Evolutionary conservation across 164 flowering plant genomes (phyloP), one percentile per base, ranked within the genome.

Genomic region (Liriodendron chinense): DNA sequence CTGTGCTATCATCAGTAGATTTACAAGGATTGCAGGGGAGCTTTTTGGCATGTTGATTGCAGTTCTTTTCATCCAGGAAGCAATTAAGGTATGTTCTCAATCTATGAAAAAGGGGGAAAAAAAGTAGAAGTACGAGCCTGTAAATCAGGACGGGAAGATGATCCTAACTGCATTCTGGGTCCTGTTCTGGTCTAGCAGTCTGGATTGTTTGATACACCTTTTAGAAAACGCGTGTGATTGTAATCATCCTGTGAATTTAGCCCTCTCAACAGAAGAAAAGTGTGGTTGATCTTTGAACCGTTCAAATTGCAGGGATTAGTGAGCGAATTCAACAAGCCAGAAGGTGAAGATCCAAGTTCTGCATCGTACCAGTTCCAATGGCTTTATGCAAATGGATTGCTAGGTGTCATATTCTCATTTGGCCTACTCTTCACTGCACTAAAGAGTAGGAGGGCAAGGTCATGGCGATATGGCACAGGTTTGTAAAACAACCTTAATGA

Each of bases 1-100:
- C 63, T 83, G 84, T 71, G 64, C 71, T 74, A 64, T 87, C 53
- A 86, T 87, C 69, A 77, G 76, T 64, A 82, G 84, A 82, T 89
- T 89, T 79, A 89, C 92, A 9, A 82, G 92, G 78, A 67, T 89
- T 78, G 90, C 92, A 1, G 90, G 90, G 71, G 92, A 89, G 47
- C 86, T 87, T 74, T 89, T 89, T 74, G 92, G 89, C 74, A 87
- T 86, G 88, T 65, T 87, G 72, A 89, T 89, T 61, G 34, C 86
- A 10, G 87, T 86, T 71, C 86, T 89, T 47, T 89, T 89, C 78
- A 57, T 89, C 21, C 90, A 89, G 66, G 77, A 87, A 76, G 84
- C 92, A 43, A 71, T 89, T 53, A 86, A 84, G 90, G 89, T 89
- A 72, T 67, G 26, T 34, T 68, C 13, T 61, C 18, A 49, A 7